Evolutionary conservation across 202 grass and related monocot genomes (phyloP).

Genomic region (Digitaria exilis): DNA sequence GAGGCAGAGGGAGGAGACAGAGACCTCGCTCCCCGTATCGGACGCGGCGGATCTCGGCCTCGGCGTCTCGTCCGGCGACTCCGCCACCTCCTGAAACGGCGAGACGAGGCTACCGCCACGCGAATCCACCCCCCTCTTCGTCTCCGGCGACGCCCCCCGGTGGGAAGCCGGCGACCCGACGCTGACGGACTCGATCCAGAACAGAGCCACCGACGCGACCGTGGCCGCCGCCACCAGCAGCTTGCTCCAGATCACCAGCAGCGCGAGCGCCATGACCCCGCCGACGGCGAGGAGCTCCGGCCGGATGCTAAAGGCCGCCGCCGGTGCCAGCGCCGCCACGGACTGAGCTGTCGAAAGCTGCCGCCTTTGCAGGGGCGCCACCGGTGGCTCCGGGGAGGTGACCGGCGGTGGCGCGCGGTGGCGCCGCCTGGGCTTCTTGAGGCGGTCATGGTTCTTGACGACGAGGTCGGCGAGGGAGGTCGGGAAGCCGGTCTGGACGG

Average conservation of each 20-base stretch:
- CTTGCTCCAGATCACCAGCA: slow-evolving; percentile 64
- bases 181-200: slow-evolving; percentile 62
- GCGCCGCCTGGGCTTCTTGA: slow-evolving; percentile 49
- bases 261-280: slow-evolving; percentile 45
- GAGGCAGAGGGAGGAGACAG: slow-evolving; percentile 24
- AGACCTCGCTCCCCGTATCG: slow-evolving; percentile 4
- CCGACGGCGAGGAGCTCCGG: slow-evolving; percentile 45
- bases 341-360: not conserved
- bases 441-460: slow-evolving; percentile 82
- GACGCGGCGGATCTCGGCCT: slow-evolving; percentile 36
- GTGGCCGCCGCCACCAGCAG: slow-evolving; percentile 50
- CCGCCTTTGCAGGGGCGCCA: not conserved
- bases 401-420: not conserved
- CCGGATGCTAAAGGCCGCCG: slow-evolving; percentile 28
- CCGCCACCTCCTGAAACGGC: slow-evolving; percentile 55
- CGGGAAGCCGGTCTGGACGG: slow-evolving; percentile 90
- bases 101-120: slow-evolving; percentile 41
- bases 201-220: slow-evolving; percentile 47
- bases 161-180: too few species aligned
- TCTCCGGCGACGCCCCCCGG: slow-evolving; percentile 3
- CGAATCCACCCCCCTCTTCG: not conserved
- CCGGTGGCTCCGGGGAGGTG: too few species aligned
- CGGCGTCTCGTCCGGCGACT: too few species aligned
- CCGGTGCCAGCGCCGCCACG: not conserved
- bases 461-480: slow-evolving; percentile 91